Evolutionary conservation across 441 rosid species (phyloP).

Genomic region (Populus hybrid): DNA sequence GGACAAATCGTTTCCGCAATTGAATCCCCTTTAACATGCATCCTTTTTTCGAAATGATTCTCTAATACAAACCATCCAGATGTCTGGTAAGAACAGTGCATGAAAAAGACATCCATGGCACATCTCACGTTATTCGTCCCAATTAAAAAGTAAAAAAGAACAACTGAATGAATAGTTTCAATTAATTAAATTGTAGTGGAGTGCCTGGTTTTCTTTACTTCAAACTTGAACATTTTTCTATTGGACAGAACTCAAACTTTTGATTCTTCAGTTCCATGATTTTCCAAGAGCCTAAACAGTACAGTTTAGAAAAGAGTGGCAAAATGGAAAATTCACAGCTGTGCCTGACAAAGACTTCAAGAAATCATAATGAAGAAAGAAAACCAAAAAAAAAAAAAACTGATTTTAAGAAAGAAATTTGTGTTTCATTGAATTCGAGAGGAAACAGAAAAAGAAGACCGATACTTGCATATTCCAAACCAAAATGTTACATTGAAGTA

Average conservation of each 20-base stretch:
- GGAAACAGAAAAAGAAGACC: background rate
- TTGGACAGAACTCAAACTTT: background rate
- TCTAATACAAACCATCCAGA: constrained; percentile 6
- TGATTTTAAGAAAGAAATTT: background rate
- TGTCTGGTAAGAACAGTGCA: background rate
- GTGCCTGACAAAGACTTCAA: background rate
- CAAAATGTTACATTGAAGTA: background rate
- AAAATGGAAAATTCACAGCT: background rate
- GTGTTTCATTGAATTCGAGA: background rate
- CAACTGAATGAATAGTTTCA: background rate
- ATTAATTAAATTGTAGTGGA: background rate
- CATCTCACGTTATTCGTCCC: background rate
- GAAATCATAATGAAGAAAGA: constrained; percentile 1
- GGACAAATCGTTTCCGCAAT: constrained; percentile 10
- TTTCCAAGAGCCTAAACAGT: background rate
- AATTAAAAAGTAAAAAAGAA: background rate
- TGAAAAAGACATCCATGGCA: background rate
- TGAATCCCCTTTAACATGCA: constrained; percentile 8
- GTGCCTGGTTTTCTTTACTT: background rate
- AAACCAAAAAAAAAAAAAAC: background rate
- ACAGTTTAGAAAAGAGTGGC: background rate
- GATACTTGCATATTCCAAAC: background rate
- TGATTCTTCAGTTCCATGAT: background rate
- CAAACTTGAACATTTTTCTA: background rate
- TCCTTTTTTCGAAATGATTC: constrained; percentile 4